Conservation (phyloP, 2,329 filamentous ascomycete genomes). For the Talaromyces sp. region DNA sequence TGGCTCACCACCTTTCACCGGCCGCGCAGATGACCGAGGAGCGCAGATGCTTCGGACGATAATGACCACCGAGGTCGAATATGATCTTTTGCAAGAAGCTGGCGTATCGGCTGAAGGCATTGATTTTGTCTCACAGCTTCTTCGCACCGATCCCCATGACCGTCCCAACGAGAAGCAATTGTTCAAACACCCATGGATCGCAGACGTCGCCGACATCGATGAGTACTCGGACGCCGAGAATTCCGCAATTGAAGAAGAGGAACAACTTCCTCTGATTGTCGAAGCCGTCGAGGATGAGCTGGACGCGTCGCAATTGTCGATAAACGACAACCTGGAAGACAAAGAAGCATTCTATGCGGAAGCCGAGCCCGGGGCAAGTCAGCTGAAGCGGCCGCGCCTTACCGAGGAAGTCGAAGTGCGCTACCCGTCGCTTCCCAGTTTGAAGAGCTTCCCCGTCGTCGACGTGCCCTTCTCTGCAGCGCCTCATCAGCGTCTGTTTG, state of each 20-base stretch:
- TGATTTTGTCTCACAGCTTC: conserved; percentile 71
- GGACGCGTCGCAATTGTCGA: conserved; percentile 59
- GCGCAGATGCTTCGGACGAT: conserved; percentile 74
- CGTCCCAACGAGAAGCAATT: conserved; percentile 70
- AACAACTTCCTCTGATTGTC: conserved; percentile 30
- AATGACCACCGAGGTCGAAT: conserved; percentile 71
- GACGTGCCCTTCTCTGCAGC: conserved; percentile 20
- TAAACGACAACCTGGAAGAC: conserved; percentile 45
- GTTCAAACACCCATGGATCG: conserved; percentile 70
- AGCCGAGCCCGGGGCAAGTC: conserved; percentile 15
- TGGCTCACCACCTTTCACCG: conserved; percentile 73
- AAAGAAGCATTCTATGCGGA: conserved; percentile 28
- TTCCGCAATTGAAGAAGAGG: conserved; percentile 41
- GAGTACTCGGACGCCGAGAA: conserved; percentile 61
- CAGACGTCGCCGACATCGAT: conserved; percentile 46
- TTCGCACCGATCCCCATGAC: conserved; percentile 72
- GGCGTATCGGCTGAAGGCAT: conserved; percentile 63
- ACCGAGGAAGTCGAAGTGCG: conserved; percentile 25
- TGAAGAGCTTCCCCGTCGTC: conserved; percentile 28
- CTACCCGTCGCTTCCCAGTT: conserved; percentile 40
- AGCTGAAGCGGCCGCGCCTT: conserved; percentile 32
- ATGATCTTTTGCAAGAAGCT: conserved; percentile 54
- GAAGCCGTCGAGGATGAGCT: conserved; percentile 38
- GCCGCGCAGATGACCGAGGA: conserved; percentile 68
- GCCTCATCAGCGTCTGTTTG: conserved; percentile 48